Evolutionary conservation across 495 filamentous ascomycete species (phyloP).

Genomic region (Hypoxylon trugodes): DNA sequence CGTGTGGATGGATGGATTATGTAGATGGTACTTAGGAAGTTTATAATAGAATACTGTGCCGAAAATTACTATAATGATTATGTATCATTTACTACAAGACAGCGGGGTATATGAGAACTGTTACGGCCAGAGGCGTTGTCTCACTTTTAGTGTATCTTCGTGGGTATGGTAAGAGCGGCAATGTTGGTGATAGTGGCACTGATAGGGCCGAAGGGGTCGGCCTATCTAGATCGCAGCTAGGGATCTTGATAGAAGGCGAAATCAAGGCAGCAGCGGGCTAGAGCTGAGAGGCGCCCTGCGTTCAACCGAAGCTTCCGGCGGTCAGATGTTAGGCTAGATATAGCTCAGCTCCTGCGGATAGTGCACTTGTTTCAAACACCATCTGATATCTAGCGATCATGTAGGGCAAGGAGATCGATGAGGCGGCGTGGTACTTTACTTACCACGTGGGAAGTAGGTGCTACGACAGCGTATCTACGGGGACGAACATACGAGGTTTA

Average conservation of each 20-base stretch:
- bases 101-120: no score
- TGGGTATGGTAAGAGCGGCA: no score
- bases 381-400: neutral
- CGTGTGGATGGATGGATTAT: no score
- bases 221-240: neutral
- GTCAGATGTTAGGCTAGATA: neutral
- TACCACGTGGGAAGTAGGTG: slow-evolving; percentile 14
- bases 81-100: no score
- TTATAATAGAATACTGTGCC: no score
- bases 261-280: neutral
- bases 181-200: neutral
- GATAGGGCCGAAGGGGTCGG: neutral
- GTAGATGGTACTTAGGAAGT: no score
- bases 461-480: no score
- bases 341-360: neutral
- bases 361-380: neutral
- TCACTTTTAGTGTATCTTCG: no score
- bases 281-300: neutral
- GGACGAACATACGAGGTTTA: no score
- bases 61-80: no score
- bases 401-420: neutral
- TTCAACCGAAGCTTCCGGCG: neutral
- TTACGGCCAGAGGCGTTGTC: slow-evolving; percentile 3
- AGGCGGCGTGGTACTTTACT: neutral
- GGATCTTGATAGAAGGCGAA: neutral